A percentile compares a stretch with the other conserved stretches of the same genome.
Conservation (phyloP, 2,329 filamentous ascomycete genomes). For the Xylariaceae sp. region DNA sequence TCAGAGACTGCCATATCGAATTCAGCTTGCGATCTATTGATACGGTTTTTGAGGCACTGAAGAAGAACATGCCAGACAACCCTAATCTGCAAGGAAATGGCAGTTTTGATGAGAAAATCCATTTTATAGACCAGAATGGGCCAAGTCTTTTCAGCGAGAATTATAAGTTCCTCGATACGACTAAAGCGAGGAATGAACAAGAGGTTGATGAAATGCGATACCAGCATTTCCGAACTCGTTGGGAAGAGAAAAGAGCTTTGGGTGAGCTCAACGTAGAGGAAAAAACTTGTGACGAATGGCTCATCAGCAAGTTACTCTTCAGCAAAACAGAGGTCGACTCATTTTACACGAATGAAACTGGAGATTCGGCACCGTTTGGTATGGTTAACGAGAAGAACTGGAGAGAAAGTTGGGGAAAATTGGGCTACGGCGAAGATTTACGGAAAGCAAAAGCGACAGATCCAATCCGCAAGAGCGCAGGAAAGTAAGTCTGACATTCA, state of each 20-base stretch:
- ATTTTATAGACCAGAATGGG: too few species aligned
- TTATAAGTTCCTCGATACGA: background rate
- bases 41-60: constrained; percentile 46
- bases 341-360: too few species aligned
- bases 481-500: constrained; percentile 15
- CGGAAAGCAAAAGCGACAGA: too few species aligned
- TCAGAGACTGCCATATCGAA: constrained; percentile 55
- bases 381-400: too few species aligned
- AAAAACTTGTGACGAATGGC: constrained; percentile 45
- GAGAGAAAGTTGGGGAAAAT: too few species aligned
- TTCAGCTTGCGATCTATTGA: constrained; percentile 44
- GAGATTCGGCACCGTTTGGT: too few species aligned
- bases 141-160: background rate
- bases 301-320: constrained; percentile 60
- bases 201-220: constrained; percentile 25
- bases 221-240: constrained; percentile 24
- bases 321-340: constrained; percentile 52
- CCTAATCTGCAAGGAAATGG: background rate
- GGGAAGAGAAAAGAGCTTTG: too few species aligned
- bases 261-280: constrained; percentile 22
- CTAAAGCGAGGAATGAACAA: background rate
- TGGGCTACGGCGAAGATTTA: too few species aligned
- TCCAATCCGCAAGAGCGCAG: constrained; percentile 22
- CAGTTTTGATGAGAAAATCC: too few species aligned
- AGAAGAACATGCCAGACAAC: constrained; percentile 37